Base-by-base conservation (phyloP, 129 eudicot species). In the Arctium lappa region DNA sequence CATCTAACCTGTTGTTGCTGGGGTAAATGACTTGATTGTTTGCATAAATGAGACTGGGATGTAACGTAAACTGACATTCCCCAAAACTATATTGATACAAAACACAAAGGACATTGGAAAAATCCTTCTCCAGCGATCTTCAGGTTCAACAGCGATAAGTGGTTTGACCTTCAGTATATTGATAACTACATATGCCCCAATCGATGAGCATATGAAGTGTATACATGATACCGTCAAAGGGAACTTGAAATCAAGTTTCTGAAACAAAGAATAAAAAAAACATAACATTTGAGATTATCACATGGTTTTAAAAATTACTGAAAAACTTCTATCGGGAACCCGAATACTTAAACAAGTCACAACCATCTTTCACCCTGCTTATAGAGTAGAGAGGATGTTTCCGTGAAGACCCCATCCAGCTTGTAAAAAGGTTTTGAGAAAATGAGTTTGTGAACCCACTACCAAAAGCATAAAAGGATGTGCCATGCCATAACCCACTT, bases 11-110 rank as follows among this genome's bases (percentile, higher is more conserved):
- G 99, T 95, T 84, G 99, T 95, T 78, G 99, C 99, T 0, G 97
- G 99, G 60, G 99, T 95, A 81, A 95, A 95, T 1, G 99, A 95
- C 91, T 95, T 95, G 87, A 95, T 93, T 22, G 99, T 95, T 87
- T 95, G 99, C 97, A 95, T 95, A 78, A 95, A 95, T 38, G 99
- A 95, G 82, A 95, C 97, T 27, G 99, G 99, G 80, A 95, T 95
- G 86, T 91, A 95, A 15, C 99, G 99, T 70, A 95, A 85, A 90
- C 99, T 95, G 81, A 95, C 97, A 76, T 95, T 95, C 31, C 99
- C 99, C 89, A 95, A 72, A 63, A 95, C 99, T 48, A 95, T 95
- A 84, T 95, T 95, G 73, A 95, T 87, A 81, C 97, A 95, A 70
- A 95, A 95, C 76, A 95, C 95, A 83, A 95, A 95, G 8, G 99